Percentiles rank a stretch among this genome's conserved stretches.
These are phyloP conservation scores for Blastocystis sp. DNA, from an alignment of 352 stramenopile genomes.

Conservation along the genomic window DNA sequence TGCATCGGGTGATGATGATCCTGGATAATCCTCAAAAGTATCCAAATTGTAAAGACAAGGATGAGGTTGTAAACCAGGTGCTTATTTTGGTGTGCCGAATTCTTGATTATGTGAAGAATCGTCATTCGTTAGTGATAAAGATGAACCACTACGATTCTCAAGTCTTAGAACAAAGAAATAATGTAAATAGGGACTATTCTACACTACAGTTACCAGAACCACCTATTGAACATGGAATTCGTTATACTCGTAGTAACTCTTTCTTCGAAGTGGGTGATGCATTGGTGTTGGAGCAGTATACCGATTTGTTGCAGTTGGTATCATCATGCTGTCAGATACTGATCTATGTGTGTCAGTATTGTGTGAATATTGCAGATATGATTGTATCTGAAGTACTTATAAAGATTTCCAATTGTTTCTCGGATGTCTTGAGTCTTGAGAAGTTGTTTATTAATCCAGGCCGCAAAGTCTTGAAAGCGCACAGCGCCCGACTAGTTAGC, in stretches of 20 bases:
- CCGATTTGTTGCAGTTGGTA: neutral
- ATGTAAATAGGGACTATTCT: too few species aligned
- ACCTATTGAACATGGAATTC: neutral
- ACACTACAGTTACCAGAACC: too few species aligned
- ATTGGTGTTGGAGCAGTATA: neutral
- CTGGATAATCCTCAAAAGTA: neutral
- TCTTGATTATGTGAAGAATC: neutral
- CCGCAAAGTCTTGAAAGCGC: too few species aligned
- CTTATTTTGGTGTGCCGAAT: neutral
- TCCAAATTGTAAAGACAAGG: neutral
- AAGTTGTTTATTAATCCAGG: too few species aligned
- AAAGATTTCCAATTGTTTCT: too few species aligned
- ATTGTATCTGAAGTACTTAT: too few species aligned
- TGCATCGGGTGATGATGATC: neutral
- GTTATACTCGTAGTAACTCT: neutral
- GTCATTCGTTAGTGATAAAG: too few species aligned
- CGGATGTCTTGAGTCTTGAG: too few species aligned
- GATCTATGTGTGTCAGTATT: neutral
- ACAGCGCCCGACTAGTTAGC: too few species aligned
- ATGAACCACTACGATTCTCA: too few species aligned
- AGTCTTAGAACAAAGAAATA: too few species aligned
- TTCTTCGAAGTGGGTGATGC: neutral
- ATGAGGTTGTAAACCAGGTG: neutral
- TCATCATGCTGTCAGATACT: neutral
- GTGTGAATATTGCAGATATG: too few species aligned